Evolutionary conservation across 108 stramenopile species (phyloP).

Genomic region (Cyclotella choctawhatcheeana): DNA sequence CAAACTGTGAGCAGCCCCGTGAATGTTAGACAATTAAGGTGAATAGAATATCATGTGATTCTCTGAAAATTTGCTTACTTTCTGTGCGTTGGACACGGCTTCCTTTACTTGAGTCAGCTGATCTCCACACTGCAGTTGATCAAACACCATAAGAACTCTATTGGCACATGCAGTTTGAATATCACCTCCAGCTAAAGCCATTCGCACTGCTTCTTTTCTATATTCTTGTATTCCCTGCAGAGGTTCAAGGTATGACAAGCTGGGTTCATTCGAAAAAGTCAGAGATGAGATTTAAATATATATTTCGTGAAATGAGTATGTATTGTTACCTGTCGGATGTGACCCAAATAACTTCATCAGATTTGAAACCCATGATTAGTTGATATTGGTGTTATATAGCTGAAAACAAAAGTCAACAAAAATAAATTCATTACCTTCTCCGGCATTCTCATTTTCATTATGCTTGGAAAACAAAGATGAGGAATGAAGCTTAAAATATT

Average conservation of each 20-base stretch:
- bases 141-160: neutral
- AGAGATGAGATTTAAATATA: too few relatives aligned
- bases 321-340: constrained; percentile 4
- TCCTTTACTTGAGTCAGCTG: neutral
- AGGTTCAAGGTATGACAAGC: constrained; percentile 17
- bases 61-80: neutral
- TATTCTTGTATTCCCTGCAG: constrained; percentile 5
- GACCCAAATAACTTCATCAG: neutral
- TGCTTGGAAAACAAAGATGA: too few relatives aligned
- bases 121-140: neutral
- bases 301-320: too few relatives aligned
- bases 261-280: too few relatives aligned
- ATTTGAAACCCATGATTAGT: too few relatives aligned
- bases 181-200: constrained; percentile 17
- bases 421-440: too few relatives aligned
- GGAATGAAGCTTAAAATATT: too few relatives aligned
- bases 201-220: neutral
- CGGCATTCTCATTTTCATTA: too few relatives aligned
- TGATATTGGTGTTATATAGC: too few relatives aligned
- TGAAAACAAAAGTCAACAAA: too few relatives aligned
- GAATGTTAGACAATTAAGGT: neutral
- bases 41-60: neutral
- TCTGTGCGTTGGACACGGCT: neutral
- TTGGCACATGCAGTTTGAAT: constrained; percentile 11
- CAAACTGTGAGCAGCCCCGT: neutral